Percentiles rank a stretch among this genome's conserved stretches.
Conservation (phyloP, 306 rosid species). For the Corylus heterophylla region DNA sequence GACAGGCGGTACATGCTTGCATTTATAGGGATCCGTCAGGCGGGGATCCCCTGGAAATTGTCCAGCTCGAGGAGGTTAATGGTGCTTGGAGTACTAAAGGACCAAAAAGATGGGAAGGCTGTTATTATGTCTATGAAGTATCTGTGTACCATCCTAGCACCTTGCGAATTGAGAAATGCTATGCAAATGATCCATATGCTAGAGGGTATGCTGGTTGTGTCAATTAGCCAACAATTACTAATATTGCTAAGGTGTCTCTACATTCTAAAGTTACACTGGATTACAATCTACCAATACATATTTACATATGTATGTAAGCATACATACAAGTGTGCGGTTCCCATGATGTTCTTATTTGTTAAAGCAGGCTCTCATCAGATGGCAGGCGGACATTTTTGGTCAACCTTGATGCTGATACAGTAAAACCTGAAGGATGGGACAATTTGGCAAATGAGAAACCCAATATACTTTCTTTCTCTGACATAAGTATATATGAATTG, state of each 20-base stretch:
- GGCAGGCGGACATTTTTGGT: conserved; percentile 67
- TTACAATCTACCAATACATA: neutral
- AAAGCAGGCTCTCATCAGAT: conserved; percentile 80
- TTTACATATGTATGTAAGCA: neutral
- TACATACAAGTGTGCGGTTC: conserved; percentile 9
- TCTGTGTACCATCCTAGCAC: conserved; percentile 86
- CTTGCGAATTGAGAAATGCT: conserved; percentile 66
- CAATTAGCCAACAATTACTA: conserved; percentile 33
- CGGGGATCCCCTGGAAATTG: conserved; percentile 59
- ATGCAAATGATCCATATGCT: conserved; percentile 88
- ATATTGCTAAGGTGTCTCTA: conserved; percentile 33
- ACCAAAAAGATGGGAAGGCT: conserved; percentile 80
- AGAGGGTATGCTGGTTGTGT: conserved; percentile 74
- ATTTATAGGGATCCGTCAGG: conserved; percentile 64
- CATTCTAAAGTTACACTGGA: conserved; percentile 21
- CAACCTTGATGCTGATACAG: conserved; percentile 51
- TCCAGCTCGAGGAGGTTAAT: conserved; percentile 75
- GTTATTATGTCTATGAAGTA: conserved; percentile 87
- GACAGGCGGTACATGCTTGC: conserved; percentile 63
- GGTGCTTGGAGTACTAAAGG: conserved; percentile 87
- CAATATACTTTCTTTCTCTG: conserved; percentile 59
- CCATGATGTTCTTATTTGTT: conserved; percentile 19
- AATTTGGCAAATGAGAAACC: conserved; percentile 69
- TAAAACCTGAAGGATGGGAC: conserved; percentile 87
- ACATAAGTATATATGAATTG: conserved; percentile 87